phyloP scores from a whole-genome alignment of 768 basidiomycete genomes.

The Tephrocybe rancida region DNA sequence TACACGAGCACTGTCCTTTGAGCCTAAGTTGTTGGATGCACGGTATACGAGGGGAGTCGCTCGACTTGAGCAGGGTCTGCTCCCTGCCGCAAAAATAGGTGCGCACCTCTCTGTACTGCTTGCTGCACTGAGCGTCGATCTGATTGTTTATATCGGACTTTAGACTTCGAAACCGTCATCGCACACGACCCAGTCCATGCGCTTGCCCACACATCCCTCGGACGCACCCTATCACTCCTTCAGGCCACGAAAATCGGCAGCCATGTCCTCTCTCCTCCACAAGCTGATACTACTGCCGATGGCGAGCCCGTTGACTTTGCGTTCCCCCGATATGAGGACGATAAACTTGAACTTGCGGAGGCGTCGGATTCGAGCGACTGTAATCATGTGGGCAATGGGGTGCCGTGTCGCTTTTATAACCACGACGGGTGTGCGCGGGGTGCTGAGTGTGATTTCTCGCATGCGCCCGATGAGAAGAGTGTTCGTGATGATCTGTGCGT shows the following conservation, averaged over 20 bases:
- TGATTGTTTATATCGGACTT: not conserved
- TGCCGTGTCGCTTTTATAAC: slow-evolving; percentile 61
- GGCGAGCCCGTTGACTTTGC: slow-evolving; percentile 30
- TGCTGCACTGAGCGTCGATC: not conserved
- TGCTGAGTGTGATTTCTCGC: slow-evolving; percentile 44
- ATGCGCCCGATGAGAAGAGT: slow-evolving; percentile 58
- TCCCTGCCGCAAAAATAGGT: slow-evolving; percentile 30
- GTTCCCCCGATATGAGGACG: slow-evolving; percentile 36
- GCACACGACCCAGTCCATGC: slow-evolving; percentile 29
- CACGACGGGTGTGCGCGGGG: slow-evolving; percentile 51
- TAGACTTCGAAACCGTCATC: slow-evolving; percentile 39
- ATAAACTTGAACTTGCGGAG: slow-evolving; percentile 37
- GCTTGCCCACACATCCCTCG: slow-evolving; percentile 28
- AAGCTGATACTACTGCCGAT: slow-evolving; percentile 1
- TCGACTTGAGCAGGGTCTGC: slow-evolving; percentile 22
- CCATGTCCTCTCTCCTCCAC: slow-evolving; percentile 10
- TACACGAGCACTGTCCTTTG: slow-evolving; percentile 23
- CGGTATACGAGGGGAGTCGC: slow-evolving; percentile 21
- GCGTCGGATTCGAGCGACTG: slow-evolving; percentile 59
- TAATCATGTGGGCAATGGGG: slow-evolving; percentile 50
- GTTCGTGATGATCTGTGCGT: slow-evolving; percentile 57
- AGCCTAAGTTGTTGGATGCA: slow-evolving; percentile 21
- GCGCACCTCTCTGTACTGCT: not conserved
- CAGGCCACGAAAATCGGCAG: slow-evolving; percentile 13
- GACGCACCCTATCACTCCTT: slow-evolving; percentile 13